Conservation (phyloP, 441 rosid species). For the Populus tomentosa region DNA sequence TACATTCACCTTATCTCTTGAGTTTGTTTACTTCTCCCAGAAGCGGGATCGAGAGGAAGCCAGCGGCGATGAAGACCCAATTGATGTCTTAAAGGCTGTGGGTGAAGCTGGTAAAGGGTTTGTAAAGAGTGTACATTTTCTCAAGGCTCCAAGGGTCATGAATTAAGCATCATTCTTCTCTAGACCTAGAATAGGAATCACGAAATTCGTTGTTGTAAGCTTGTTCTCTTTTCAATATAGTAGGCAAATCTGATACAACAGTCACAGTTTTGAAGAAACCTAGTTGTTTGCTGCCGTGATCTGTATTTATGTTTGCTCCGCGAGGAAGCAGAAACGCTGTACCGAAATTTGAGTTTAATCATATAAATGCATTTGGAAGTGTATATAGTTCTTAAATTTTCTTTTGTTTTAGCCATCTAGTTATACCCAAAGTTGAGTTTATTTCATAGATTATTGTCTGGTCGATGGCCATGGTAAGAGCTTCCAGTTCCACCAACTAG, state of each 20-base stretch:
- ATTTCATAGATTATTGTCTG: no score
- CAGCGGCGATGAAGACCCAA: constrained; percentile 34
- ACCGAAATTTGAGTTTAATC: neutral
- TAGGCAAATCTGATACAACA: neutral
- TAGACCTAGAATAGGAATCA: neutral
- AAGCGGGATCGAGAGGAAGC: constrained; percentile 72
- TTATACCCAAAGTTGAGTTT: no score
- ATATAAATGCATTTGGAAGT: neutral
- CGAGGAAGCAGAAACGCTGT: neutral
- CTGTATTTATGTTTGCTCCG: neutral
- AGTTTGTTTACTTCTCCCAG: constrained; percentile 27
- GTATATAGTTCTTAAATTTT: neutral
- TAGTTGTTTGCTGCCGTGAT: neutral
- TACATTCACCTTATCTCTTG: neutral
- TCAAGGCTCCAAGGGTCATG: constrained; percentile 56
- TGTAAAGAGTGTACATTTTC: constrained; percentile 58
- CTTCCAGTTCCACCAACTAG: no score
- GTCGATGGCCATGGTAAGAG: no score
- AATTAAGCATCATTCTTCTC: constrained; percentile 6
- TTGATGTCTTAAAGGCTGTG: constrained; percentile 44
- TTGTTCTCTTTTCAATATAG: neutral
- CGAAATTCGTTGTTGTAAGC: neutral
- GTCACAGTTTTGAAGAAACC: constrained; percentile 7
- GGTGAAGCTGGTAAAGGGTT: constrained; percentile 88
- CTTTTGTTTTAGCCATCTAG: neutral